Evolutionary conservation across 2,329 filamentous ascomycete species (phyloP).

Genomic region (Fusarium napiforme): DNA sequence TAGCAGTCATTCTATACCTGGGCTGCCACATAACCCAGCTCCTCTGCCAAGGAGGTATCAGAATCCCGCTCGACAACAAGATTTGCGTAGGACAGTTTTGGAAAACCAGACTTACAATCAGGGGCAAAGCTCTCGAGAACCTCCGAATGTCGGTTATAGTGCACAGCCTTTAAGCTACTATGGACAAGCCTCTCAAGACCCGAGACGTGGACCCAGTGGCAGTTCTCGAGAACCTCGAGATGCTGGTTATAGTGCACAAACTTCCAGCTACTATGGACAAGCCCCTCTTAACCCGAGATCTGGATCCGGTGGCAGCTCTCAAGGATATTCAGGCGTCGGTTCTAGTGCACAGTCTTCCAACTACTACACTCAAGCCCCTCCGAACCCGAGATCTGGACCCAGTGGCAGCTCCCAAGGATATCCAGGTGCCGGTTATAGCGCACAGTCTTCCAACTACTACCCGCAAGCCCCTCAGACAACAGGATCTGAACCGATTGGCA

Average conservation of each 20-base stretch:
- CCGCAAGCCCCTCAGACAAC: too few species aligned
- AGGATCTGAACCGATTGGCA: too few species aligned
- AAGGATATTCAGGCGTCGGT: too few species aligned
- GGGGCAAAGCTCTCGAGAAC: not conserved
- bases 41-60: not conserved
- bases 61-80: not conserved
- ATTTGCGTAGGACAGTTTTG: not conserved
- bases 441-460: too few species aligned
- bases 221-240: accelerated
- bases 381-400: accelerated
- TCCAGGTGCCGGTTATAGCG: too few species aligned
- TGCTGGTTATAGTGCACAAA: too few species aligned
- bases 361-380: too few species aligned
- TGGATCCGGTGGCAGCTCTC: too few species aligned
- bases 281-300: accelerated
- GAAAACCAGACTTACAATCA: accelerated
- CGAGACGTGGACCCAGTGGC: not conserved
- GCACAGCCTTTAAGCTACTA: not conserved
- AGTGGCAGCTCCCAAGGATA: too few species aligned
- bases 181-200: not conserved
- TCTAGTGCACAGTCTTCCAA: too few species aligned
- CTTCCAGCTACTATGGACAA: too few species aligned
- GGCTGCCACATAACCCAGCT: not conserved
- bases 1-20: not conserved
- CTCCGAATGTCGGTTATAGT: accelerated